Evolutionary conservation across 2,329 filamentous ascomycete species (phyloP).

Genomic region (Colletotrichum acutatum): DNA sequence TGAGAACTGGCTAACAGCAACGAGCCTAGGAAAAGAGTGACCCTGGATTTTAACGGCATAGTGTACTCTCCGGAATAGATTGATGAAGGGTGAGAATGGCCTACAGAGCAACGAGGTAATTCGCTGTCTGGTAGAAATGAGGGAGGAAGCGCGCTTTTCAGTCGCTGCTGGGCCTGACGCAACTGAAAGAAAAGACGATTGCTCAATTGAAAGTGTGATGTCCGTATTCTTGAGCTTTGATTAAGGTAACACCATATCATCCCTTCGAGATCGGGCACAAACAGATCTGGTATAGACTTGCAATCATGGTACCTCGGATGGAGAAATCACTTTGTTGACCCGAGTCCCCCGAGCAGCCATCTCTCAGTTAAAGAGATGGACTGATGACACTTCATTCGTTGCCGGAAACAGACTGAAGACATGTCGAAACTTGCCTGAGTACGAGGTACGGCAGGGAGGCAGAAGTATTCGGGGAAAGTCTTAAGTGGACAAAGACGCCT

Average conservation of each 20-base stretch:
- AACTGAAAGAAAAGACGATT: no score
- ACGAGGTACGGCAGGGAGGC: no score
- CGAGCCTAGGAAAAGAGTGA: background rate
- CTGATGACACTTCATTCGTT: no score
- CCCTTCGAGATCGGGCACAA: background rate
- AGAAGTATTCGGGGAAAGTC: no score
- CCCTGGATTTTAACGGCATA: background rate
- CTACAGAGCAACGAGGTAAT: background rate
- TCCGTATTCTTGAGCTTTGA: no score
- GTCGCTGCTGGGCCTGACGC: no score
- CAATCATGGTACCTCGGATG: background rate
- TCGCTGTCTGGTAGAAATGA: background rate
- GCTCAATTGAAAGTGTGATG: no score
- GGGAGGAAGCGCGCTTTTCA: no score
- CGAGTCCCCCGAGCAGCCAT: background rate
- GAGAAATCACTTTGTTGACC: background rate
- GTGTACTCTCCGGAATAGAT: background rate
- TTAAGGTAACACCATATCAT: background rate
- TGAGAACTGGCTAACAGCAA: background rate
- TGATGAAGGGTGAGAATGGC: background rate
- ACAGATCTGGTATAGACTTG: background rate
- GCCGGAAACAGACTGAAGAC: no score
- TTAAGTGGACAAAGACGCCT: no score
- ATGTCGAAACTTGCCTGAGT: no score
- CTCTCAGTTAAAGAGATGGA: no score